Evolutionary conservation across 2,329 filamentous ascomycete genomes (phyloP), one percentile per base, ranked within the genome.

Genomic region (Claviceps fusiformis): DNA sequence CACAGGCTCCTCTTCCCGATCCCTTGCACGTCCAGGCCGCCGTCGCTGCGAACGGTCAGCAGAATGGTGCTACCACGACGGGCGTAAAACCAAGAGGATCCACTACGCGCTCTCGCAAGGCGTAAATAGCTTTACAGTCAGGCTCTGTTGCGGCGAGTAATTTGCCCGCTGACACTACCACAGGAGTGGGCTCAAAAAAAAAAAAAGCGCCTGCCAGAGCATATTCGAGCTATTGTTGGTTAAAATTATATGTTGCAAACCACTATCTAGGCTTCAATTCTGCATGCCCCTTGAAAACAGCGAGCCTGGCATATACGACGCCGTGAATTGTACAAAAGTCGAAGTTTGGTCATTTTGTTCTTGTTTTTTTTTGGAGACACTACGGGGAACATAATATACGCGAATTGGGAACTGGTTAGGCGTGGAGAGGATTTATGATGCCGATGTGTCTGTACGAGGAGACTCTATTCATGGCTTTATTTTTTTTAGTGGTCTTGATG

Each of bases 1-100:
- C 77, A 63, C 79, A 82, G 70, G 79, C 80, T 53, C 79, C 79
- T 62, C 76, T 93, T 53, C 87, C 92, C 63, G 90, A 95, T 70
- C 89, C 91, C 75, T 87, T 88, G 69, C 80, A 85, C 66, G 79
- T 87, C 66, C 73, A 84, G 58, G 78, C 79, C 54, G 73, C 76
- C 45, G 67, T 75, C 70, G 70, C 75, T 68, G 68, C 73, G 71
- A 75, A 65, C 54, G 77, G 80, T 57, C 75, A 76, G 57, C 68
- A 75, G 71, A 73, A 77, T 67, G 72, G 77, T 54, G 73, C 77
- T 72, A 77, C 73, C 58, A 67, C 76, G 59, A 79, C 78, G 52
- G 77, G 77, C 50, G 70, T 72, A 61, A 79, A 77, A 72, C 69
- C 78, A 61, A 85, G 79, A 65, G 82, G 81, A 60, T 71, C 77